A percentile compares a stretch with the other conserved stretches of the same genome.
phyloP scores from a whole-genome alignment of 2,329 filamentous ascomycete species.

The Phaeophleospora eucalypticola region DNA sequence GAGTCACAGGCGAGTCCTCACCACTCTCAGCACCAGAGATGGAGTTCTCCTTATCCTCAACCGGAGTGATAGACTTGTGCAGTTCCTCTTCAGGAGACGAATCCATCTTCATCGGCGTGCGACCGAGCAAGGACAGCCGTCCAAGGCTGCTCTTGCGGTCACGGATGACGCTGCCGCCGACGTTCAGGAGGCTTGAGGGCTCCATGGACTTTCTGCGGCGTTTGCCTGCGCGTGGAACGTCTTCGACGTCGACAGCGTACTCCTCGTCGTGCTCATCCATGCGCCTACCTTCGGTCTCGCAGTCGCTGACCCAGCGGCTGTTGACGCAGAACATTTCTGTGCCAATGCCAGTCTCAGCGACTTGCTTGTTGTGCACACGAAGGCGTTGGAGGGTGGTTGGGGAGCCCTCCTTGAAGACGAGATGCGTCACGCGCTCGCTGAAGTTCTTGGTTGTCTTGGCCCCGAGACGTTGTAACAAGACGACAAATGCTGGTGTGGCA shows the following conservation, averaged over 20 bases:
- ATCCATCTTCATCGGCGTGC: conserved; percentile 19
- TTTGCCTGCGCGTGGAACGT: conserved; percentile 28
- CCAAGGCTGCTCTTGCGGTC: conserved; percentile 29
- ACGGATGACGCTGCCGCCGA: conserved; percentile 32
- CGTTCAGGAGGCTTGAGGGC: conserved; percentile 28
- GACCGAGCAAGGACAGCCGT: conserved; percentile 24
- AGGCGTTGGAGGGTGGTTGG: conserved; percentile 33
- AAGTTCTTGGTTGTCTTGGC: conserved; percentile 34
- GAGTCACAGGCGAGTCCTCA: conserved; percentile 30
- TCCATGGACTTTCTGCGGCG: conserved; percentile 37
- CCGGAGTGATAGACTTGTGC: conserved; percentile 8
- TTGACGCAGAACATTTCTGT: conserved; percentile 34
- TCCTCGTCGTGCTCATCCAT: conserved; percentile 31
- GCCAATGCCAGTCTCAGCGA: conserved; percentile 20
- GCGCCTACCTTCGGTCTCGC: conserved; percentile 28
- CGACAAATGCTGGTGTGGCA: conserved; percentile 33
- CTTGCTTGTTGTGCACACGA: conserved; percentile 31
- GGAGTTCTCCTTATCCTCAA: conserved; percentile 26
- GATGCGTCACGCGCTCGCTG: conserved; percentile 35
- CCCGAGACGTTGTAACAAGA: conserved; percentile 33
- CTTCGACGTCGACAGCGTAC: conserved; percentile 33
- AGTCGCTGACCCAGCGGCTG: conserved; percentile 36
- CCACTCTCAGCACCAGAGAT: conserved; percentile 13
- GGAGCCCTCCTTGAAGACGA: conserved; percentile 38
- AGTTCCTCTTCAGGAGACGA: conserved; percentile 16